Conservation (phyloP, 2,329 filamentous ascomycete genomes). For the Hymenoscyphus scutula region DNA sequence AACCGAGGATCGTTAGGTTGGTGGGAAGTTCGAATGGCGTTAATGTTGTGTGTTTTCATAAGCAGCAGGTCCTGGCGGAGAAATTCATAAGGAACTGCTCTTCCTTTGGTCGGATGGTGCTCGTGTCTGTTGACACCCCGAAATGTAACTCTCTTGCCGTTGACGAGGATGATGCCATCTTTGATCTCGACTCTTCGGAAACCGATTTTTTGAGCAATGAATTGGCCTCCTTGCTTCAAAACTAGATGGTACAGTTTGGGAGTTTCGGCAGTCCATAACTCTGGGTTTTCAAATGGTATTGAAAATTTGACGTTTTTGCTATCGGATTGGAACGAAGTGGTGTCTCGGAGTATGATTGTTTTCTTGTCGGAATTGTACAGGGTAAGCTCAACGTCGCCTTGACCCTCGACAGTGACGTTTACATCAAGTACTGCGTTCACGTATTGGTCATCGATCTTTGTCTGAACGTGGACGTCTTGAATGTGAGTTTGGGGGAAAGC, state of each 20-base stretch:
- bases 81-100: slow-evolving; percentile 51
- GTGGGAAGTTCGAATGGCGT: slow-evolving; percentile 67
- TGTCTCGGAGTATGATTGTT: not conserved
- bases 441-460: slow-evolving; percentile 51
- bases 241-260: slow-evolving; percentile 59
- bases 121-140: slow-evolving; percentile 69
- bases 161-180: slow-evolving; percentile 59
- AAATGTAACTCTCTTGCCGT: slow-evolving; percentile 59
- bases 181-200: slow-evolving; percentile 64
- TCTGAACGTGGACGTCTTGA: slow-evolving; percentile 57
- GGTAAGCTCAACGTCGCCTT: slow-evolving; percentile 4
- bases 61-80: slow-evolving; percentile 50
- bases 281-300: slow-evolving; percentile 46
- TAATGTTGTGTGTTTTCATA: slow-evolving; percentile 63
- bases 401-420: slow-evolving; percentile 38
- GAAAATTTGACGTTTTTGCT: slow-evolving; percentile 10
- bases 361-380: slow-evolving; percentile 2
- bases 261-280: slow-evolving; percentile 68
- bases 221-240: slow-evolving; percentile 41
- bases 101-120: slow-evolving; percentile 59
- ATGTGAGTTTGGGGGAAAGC: slow-evolving; percentile 53
- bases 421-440: slow-evolving; percentile 47
- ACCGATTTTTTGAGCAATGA: slow-evolving; percentile 52
- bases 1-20: slow-evolving; percentile 62
- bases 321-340: slow-evolving; percentile 7